A percentile compares a stretch with the other conserved stretches of the same genome.
These are phyloP conservation scores for Trifolium fragiferum DNA, from an alignment of 306 rosid species.

Conservation along the genomic window DNA sequence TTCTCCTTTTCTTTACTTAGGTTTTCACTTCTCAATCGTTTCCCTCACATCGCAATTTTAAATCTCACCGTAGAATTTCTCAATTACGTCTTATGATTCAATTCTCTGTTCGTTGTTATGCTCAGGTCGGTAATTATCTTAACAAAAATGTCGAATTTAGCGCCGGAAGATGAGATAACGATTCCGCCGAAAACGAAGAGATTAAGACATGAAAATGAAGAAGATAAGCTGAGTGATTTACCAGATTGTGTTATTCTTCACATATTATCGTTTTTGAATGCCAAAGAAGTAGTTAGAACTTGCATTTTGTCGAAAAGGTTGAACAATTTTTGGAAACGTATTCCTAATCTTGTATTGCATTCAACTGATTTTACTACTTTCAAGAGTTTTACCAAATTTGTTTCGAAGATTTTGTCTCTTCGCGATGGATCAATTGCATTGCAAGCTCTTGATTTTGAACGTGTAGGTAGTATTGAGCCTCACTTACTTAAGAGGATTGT, in stretches of 20 bases:
- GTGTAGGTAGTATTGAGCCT: slow-evolving; percentile 11
- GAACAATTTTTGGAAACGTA: slow-evolving; percentile 32
- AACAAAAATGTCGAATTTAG: slow-evolving; percentile 1
- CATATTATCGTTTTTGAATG: slow-evolving; percentile 24
- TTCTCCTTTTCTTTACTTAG: background rate
- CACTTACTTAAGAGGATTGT: slow-evolving; percentile 17
- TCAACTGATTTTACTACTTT: slow-evolving; percentile 15
- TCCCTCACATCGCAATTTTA: background rate
- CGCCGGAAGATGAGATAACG: background rate
- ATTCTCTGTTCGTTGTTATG: background rate
- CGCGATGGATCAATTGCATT: slow-evolving; percentile 19
- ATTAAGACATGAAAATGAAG: background rate
- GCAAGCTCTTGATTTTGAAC: slow-evolving; percentile 26
- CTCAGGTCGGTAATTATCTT: background rate
- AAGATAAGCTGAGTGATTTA: slow-evolving; percentile 35
- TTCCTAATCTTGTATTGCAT: slow-evolving; percentile 18
- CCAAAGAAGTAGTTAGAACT: slow-evolving; percentile 35
- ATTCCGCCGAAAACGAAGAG: background rate
- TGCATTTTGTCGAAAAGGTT: slow-evolving; percentile 37
- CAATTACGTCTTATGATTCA: background rate
- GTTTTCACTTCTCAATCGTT: slow-evolving; percentile 1
- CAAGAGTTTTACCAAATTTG: slow-evolving; percentile 36
- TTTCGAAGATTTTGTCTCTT: slow-evolving; percentile 10
- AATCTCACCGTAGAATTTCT: background rate
- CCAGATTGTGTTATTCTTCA: slow-evolving; percentile 43